These are phyloP conservation scores for Talaromyces albobiverticillius DNA, from an alignment of 2,329 filamentous ascomycete genomes.

Conservation along the genomic window DNA sequence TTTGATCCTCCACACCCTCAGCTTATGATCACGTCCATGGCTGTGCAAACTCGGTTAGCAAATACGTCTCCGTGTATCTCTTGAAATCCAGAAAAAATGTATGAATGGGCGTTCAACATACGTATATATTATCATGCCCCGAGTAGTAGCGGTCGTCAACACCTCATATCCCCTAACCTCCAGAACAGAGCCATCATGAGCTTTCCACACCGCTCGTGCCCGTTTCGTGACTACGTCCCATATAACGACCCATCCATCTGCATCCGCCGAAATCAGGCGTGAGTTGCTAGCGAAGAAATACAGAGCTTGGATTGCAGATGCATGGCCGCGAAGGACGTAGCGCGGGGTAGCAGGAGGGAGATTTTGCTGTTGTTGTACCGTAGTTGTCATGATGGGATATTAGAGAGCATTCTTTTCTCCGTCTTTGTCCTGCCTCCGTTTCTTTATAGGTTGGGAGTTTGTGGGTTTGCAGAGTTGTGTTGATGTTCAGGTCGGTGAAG, in stretches of 20 bases:
- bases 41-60: slow-evolving; percentile 46
- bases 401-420: neutral
- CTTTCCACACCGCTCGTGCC: slow-evolving; percentile 78
- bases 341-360: slow-evolving; percentile 54
- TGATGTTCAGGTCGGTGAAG: neutral
- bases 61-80: neutral
- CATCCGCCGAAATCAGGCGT: slow-evolving; percentile 80
- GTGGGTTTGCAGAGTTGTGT: neutral
- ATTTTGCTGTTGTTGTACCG: slow-evolving; percentile 13
- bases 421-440: no score
- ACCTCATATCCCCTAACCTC: slow-evolving; percentile 63
- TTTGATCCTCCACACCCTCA: slow-evolving; percentile 78
- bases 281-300: slow-evolving; percentile 70
- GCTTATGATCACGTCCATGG: slow-evolving; percentile 83
- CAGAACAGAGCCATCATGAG: slow-evolving; percentile 74
- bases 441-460: no score
- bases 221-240: slow-evolving; percentile 85
- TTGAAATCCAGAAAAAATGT: neutral
- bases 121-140: slow-evolving; percentile 70
- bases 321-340: slow-evolving; percentile 82
- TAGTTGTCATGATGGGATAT: slow-evolving; percentile 4
- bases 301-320: slow-evolving; percentile 72
- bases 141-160: no score
- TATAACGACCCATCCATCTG: slow-evolving; percentile 80
- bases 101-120: slow-evolving; percentile 53